Conservation (phyloP, 495 filamentous ascomycete genomes). For the Penicillium bovifimosum region DNA sequence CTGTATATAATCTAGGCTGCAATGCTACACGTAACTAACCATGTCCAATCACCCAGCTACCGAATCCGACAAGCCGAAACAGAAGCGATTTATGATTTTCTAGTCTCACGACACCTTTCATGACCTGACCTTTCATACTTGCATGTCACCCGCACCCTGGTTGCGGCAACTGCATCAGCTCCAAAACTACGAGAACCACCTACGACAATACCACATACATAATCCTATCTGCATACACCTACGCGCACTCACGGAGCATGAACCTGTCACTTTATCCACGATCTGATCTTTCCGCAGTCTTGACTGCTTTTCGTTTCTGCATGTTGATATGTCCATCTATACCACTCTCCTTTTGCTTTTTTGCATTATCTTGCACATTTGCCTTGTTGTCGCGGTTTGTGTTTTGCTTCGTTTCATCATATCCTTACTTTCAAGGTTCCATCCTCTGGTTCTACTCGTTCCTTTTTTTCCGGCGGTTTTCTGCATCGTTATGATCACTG, state of each 20-base stretch:
- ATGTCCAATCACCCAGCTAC: background rate
- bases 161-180: background rate
- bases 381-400: background rate
- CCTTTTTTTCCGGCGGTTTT: no score
- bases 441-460: background rate
- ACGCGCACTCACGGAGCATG: background rate
- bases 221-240: background rate
- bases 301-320: background rate
- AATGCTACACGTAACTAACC: background rate
- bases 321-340: background rate
- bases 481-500: no score
- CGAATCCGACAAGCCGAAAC: slow-evolving; percentile 24
- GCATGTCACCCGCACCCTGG: background rate
- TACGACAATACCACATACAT: background rate
- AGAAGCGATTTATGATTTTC: slow-evolving; percentile 34
- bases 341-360: background rate
- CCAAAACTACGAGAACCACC: background rate
- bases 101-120: slow-evolving; percentile 1
- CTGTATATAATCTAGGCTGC: no score
- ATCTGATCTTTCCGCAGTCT: background rate
- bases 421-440: background rate
- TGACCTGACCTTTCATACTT: background rate
- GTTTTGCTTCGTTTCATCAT: background rate
- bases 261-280: background rate
- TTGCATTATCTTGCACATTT: background rate